phyloP scores from a whole-genome alignment of 2,329 filamentous ascomycete species.

The Boeremia exigua region DNA sequence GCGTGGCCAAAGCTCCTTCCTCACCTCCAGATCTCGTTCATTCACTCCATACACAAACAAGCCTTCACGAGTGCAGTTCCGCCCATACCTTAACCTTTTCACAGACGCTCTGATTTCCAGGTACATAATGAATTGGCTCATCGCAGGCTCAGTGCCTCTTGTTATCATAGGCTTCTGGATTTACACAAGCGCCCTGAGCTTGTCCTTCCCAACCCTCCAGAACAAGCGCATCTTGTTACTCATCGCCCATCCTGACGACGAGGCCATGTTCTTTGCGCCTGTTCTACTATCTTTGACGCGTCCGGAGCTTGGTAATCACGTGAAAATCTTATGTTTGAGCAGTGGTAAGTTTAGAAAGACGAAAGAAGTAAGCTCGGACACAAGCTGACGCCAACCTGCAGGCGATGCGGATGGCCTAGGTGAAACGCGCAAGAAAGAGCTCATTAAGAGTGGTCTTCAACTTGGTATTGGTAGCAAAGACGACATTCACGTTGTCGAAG shows the following conservation, averaged over 20 bases:
- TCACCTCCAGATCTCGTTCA: slow-evolving; percentile 1
- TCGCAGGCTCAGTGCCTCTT: slow-evolving; percentile 50
- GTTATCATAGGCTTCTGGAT: slow-evolving; percentile 54
- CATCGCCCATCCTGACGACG: slow-evolving; percentile 97
- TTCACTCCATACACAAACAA: slow-evolving; percentile 1
- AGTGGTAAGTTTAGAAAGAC: slow-evolving; percentile 62
- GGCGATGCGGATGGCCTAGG: slow-evolving; percentile 89
- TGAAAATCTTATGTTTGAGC: slow-evolving; percentile 93
- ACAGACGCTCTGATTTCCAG: too few relatives aligned
- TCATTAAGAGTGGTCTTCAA: slow-evolving; percentile 77
- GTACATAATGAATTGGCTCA: slow-evolving; percentile 49
- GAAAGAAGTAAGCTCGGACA: neutral
- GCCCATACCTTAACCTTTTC: too few relatives aligned
- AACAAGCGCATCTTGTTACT: slow-evolving; percentile 90
- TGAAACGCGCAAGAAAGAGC: slow-evolving; percentile 79
- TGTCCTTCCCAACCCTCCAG: slow-evolving; percentile 68
- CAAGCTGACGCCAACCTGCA: slow-evolving; percentile 38
- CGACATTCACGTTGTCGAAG: slow-evolving; percentile 86
- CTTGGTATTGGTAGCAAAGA: slow-evolving; percentile 77
- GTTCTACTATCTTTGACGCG: slow-evolving; percentile 83
- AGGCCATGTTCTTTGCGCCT: slow-evolving; percentile 99
- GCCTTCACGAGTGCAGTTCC: neutral
- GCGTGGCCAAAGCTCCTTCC: slow-evolving; percentile 23
- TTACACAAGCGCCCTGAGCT: slow-evolving; percentile 54
- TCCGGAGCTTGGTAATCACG: slow-evolving; percentile 81